Conservation (phyloP, 2,329 filamentous ascomycete genomes). For the Aspergillus texensis region DNA sequence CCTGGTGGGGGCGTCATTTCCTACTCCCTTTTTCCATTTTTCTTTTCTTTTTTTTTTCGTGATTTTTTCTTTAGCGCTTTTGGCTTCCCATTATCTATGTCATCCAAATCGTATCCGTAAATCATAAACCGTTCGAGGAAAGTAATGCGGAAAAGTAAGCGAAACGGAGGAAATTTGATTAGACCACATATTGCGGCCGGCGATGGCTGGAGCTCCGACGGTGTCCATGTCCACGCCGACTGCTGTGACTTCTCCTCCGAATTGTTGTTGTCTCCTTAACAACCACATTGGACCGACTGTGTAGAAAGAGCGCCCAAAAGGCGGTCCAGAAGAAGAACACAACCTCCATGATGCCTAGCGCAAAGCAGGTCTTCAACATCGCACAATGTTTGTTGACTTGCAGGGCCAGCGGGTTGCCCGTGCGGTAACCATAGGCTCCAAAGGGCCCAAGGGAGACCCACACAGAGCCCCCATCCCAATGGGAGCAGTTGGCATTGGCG, state of each 20-base stretch:
- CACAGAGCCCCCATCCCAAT: slow-evolving; percentile 57
- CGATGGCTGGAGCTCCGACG: slow-evolving; percentile 33
- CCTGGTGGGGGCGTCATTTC: background rate
- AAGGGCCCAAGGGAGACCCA: slow-evolving; percentile 65
- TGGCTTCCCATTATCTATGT: background rate
- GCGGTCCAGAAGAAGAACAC: slow-evolving; percentile 79
- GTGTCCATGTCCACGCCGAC: slow-evolving; percentile 36
- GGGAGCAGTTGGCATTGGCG: slow-evolving; percentile 66
- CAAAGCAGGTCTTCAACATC: slow-evolving; percentile 90
- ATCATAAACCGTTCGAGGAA: slow-evolving; percentile 9
- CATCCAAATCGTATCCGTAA: slow-evolving; percentile 6
- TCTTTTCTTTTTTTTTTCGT: background rate
- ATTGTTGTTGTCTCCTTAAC: slow-evolving; percentile 44
- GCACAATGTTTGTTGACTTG: slow-evolving; percentile 75
- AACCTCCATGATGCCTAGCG: slow-evolving; percentile 84
- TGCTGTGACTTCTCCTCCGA: slow-evolving; percentile 37
- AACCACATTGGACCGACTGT: slow-evolving; percentile 34
- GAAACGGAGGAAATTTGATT: background rate
- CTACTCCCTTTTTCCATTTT: background rate
- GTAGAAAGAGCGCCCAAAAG: slow-evolving; percentile 63
- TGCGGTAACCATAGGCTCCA: slow-evolving; percentile 54
- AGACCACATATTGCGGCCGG: slow-evolving; percentile 35
- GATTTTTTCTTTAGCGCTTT: background rate
- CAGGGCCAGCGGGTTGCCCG: slow-evolving; percentile 53
- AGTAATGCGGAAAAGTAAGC: background rate